Conservation (phyloP, 768 basidiomycete genomes). For the Boletus sp. region DNA sequence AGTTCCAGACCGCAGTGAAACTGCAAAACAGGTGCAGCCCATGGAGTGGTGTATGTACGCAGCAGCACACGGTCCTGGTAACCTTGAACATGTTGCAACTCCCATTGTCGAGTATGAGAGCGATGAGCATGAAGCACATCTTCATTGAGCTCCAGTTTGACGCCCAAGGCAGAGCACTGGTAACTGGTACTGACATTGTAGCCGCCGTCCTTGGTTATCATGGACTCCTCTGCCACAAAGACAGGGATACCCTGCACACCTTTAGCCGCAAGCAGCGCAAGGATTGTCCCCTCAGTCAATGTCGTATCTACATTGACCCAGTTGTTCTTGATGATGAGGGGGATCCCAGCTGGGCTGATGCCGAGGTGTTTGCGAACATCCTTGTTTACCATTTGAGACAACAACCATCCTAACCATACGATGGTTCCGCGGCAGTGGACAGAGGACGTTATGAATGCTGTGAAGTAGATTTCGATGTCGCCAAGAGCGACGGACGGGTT, state of each 20-base stretch:
- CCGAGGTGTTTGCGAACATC: not conserved
- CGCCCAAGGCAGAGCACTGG: not conserved
- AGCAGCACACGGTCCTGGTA: not conserved
- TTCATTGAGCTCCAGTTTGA: not conserved
- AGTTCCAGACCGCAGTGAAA: not conserved
- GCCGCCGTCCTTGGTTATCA: not conserved
- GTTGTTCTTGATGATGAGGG: not conserved
- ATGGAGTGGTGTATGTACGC: not conserved
- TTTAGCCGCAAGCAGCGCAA: not conserved
- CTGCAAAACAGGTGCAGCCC: not conserved
- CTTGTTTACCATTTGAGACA: not conserved
- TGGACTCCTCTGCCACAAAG: not conserved
- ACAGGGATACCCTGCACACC: not conserved
- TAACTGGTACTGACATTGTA: not conserved
- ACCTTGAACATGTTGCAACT: not conserved
- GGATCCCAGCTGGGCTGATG: not conserved
- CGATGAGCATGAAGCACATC: not conserved
- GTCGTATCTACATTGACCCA: not conserved
- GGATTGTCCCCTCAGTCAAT: not conserved
- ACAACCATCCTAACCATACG: not conserved
- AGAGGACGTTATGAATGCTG: not conserved
- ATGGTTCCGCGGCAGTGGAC: not conserved
- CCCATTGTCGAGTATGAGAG: too few species aligned
- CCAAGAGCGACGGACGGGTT: not conserved
- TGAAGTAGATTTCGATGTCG: not conserved